Evolutionary conservation across 805 yeast species (phyloP).

Genomic region (Henningerozyma blattae): DNA sequence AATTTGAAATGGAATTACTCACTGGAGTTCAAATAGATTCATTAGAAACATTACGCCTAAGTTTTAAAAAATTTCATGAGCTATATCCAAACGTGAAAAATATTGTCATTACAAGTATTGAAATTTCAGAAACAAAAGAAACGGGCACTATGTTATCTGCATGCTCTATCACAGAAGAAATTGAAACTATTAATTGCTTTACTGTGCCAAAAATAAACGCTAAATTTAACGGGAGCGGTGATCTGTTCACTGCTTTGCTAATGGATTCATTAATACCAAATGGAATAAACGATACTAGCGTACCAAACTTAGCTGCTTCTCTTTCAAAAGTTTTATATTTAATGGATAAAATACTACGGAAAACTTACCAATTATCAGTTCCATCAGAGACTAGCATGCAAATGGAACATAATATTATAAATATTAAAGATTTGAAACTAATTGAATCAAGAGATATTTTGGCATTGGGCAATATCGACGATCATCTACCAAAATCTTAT

Average conservation of each 20-base stretch:
- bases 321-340: conserved; percentile 29
- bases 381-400: no score
- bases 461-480: no score
- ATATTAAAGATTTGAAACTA: conserved; percentile 32
- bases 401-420: conserved; percentile 1
- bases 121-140: conserved; percentile 4
- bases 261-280: conserved; percentile 35
- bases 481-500: no score
- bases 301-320: conserved; percentile 16
- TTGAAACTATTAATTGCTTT: conserved; percentile 21
- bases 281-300: no score
- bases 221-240: conserved; percentile 65
- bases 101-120: conserved; percentile 49
- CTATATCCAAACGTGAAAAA: conserved; percentile 35
- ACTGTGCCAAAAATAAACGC: conserved; percentile 42
- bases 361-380: conserved; percentile 28
- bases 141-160: conserved; percentile 6
- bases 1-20: conserved; percentile 56
- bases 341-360: conserved; percentile 30
- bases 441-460: conserved; percentile 31
- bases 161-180: conserved; percentile 23
- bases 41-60: conserved; percentile 26
- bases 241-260: conserved; percentile 51
- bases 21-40: conserved; percentile 33
- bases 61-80: conserved; percentile 32